phyloP scores from a whole-genome alignment of 148 eudicot genomes.

The Pharnaceum exiguum region DNA sequence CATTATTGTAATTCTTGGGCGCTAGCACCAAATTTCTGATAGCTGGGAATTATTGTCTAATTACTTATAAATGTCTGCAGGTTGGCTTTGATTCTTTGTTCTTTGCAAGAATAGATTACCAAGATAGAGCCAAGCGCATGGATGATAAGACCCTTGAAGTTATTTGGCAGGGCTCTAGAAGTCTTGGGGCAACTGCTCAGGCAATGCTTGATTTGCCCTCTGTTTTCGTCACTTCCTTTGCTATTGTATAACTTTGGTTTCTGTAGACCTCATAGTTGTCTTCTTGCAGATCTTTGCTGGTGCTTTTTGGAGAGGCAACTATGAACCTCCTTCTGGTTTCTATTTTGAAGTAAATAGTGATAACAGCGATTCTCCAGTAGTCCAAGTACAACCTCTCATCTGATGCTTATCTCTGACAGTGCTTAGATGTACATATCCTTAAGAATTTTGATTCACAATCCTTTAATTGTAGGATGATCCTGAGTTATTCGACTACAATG shows the following conservation, averaged over 20 bases:
- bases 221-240: background rate
- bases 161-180: constrained; percentile 86
- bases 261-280: background rate
- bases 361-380: constrained; percentile 56
- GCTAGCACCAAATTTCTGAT: background rate
- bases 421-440: background rate
- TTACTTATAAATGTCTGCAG: constrained; percentile 32
- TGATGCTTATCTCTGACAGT: background rate
- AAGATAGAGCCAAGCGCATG: constrained; percentile 81
- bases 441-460: constrained; percentile 1
- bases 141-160: constrained; percentile 84
- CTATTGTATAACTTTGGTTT: background rate
- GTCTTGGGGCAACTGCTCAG: constrained; percentile 78
- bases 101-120: constrained; percentile 94
- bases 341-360: constrained; percentile 77
- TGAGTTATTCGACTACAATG: constrained; percentile 90
- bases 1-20: background rate
- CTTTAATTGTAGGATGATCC: constrained; percentile 64
- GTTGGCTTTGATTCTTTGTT: constrained; percentile 96
- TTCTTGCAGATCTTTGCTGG: constrained; percentile 76
- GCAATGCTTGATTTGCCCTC: constrained; percentile 26
- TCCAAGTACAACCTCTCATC: constrained; percentile 53
- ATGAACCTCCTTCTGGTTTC: constrained; percentile 81
- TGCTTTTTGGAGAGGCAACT: constrained; percentile 63
- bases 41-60: background rate